phyloP scores from a whole-genome alignment of 2,329 filamentous ascomycete genomes.

The Hypoxylon sp. region DNA sequence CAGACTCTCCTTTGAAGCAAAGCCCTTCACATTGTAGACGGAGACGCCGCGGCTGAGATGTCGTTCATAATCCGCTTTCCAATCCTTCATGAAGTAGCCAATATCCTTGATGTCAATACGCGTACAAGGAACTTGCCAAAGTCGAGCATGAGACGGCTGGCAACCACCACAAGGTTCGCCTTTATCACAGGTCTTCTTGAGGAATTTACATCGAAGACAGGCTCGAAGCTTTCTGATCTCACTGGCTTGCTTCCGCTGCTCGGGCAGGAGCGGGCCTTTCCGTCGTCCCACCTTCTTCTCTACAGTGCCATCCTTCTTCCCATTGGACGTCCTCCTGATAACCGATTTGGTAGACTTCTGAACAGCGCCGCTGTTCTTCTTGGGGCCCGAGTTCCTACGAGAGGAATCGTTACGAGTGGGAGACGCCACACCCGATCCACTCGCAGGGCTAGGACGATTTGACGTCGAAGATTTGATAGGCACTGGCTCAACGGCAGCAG shows the following conservation, averaged over 20 bases:
- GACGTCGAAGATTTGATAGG: conserved; percentile 75
- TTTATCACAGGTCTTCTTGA: conserved; percentile 99
- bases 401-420: conserved; percentile 72
- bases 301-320: conserved; percentile 81
- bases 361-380: conserved; percentile 79
- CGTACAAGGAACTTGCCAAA: conserved; percentile 98
- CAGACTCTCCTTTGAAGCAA: conserved; percentile 74
- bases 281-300: conserved; percentile 96
- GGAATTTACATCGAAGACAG: conserved; percentile 95
- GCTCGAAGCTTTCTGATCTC: conserved; percentile 96
- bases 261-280: conserved; percentile 89
- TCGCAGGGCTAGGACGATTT: conserved; percentile 72
- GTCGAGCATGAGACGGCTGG: conserved; percentile 92
- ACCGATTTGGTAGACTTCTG: conserved; percentile 85
- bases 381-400: conserved; percentile 77
- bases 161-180: conserved; percentile 96
- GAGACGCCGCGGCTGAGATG: conserved; percentile 90
- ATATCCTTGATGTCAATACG: conserved; percentile 99
- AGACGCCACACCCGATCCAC: conserved; percentile 72
- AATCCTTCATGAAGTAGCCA: conserved; percentile 98
- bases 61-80: conserved; percentile 96
- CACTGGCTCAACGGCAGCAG: conserved; percentile 77
- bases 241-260: conserved; percentile 95
- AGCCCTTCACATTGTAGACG: conserved; percentile 94
- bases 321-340: conserved; percentile 81